Evolutionary conservation across 2,329 filamentous ascomycete species (phyloP).

Genomic region (Phoma sp.): DNA sequence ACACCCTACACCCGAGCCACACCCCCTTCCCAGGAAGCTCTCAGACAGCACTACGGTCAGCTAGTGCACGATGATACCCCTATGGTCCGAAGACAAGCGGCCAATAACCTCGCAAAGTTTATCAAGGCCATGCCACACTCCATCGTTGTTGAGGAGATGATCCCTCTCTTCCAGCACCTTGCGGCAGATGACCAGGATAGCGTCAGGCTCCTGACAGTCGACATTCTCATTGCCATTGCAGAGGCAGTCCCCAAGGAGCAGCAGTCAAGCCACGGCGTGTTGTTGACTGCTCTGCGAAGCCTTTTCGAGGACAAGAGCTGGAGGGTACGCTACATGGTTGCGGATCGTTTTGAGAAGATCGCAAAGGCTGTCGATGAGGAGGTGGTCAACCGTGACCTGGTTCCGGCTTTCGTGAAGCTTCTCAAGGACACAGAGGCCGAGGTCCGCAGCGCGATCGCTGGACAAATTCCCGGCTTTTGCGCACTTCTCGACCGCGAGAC

Average conservation of each 20-base stretch:
- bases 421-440: conserved; percentile 98
- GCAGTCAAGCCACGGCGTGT: conserved; percentile 91
- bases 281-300: conserved; percentile 87
- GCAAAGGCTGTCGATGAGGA: conserved; percentile 98
- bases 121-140: conserved; percentile 94
- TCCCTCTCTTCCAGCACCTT: conserved; percentile 96
- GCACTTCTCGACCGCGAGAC: conserved; percentile 83
- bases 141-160: conserved; percentile 97
- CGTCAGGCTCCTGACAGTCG: conserved; percentile 91
- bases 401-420: conserved; percentile 95
- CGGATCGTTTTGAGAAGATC: conserved; percentile 98
- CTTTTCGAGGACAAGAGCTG: conserved; percentile 99
- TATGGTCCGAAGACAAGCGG: conserved; percentile 96
- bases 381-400: conserved; percentile 89
- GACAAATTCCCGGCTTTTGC: conserved; percentile 96
- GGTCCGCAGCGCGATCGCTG: conserved; percentile 93
- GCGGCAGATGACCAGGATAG: conserved; percentile 97
- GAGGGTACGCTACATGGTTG: conserved; percentile 99
- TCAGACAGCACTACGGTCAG: conserved; percentile 88
- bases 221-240: conserved; percentile 93
- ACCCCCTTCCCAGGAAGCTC: conserved; percentile 83
- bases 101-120: conserved; percentile 95
- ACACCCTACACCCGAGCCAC: conserved; percentile 92
- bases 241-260: conserved; percentile 98
- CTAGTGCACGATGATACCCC: conserved; percentile 98